Percentiles rank a stretch among this genome's conserved stretches.
Conservation (phyloP, 176 grass and related monocot species). For the Musa beccarii region DNA sequence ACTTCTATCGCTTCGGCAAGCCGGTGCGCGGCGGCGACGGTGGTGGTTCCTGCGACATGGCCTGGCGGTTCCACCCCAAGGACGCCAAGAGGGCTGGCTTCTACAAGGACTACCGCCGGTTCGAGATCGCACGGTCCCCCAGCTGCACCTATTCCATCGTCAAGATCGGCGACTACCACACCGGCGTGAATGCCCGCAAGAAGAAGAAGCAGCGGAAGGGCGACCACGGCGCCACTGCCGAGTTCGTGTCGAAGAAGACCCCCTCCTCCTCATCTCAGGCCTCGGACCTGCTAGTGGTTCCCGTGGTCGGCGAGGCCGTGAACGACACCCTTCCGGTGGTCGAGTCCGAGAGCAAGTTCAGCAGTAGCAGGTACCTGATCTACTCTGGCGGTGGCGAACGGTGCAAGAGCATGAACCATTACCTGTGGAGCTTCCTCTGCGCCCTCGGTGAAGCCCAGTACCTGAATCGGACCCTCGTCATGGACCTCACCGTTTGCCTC, state of each 20-base stretch:
- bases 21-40: conserved; percentile 32
- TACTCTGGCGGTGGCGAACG: conserved; percentile 62
- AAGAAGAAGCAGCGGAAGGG: conserved; percentile 11
- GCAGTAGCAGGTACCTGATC: conserved; percentile 37
- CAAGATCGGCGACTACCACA: conserved; percentile 56
- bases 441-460: conserved; percentile 57
- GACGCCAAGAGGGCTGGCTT: conserved; percentile 21
- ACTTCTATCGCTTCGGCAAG: conserved; percentile 66
- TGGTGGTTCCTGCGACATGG: conserved; percentile 56
- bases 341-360: conserved; percentile 42
- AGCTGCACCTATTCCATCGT: conserved; percentile 44
- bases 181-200: conserved; percentile 57
- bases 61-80: conserved; percentile 50
- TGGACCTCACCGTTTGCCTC: conserved; percentile 60
- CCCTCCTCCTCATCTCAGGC: conserved; percentile 3
- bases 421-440: conserved; percentile 63
- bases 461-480: conserved; percentile 58
- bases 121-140: conserved; percentile 34
- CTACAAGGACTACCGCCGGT: conserved; percentile 74
- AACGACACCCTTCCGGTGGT: conserved; percentile 21
- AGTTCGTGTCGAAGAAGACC: conserved; percentile 3
- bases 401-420: conserved; percentile 77
- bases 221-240: background rate
- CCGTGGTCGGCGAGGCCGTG: conserved; percentile 19
- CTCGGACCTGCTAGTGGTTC: conserved; percentile 5